Percentiles rank a stretch among this genome's conserved stretches.
phyloP scores from a whole-genome alignment of 2,329 filamentous ascomycete genomes.

The Colletotrichum zoysiae region DNA sequence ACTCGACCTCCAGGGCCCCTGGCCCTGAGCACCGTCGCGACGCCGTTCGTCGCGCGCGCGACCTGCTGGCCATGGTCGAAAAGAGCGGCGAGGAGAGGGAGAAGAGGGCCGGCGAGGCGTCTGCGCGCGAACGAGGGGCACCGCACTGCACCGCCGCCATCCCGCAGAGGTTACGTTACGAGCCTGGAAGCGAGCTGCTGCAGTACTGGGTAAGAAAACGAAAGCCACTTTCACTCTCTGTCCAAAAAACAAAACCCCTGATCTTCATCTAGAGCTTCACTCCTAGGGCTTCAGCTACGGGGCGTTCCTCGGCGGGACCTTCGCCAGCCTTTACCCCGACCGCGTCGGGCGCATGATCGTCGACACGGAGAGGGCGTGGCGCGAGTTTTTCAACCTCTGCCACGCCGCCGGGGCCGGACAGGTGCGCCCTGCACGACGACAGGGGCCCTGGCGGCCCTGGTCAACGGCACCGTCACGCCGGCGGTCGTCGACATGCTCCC shows the following conservation, averaged over 20 bases:
- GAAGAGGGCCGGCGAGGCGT: neutral
- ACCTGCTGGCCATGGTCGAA: constrained; percentile 59
- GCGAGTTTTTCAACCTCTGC: constrained; percentile 23
- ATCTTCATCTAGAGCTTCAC: constrained; percentile 53
- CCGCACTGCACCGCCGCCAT: neutral
- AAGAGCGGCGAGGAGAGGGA: constrained; percentile 50
- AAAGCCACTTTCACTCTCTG: no score
- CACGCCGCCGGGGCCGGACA: constrained; percentile 1
- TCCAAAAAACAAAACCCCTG: no score
- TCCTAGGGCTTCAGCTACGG: constrained; percentile 64
- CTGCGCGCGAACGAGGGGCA: neutral
- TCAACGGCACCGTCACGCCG: neutral
- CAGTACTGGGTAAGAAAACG: constrained; percentile 24
- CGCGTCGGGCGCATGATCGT: constrained; percentile 57
- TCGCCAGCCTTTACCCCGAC: constrained; percentile 52
- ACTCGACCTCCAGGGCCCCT: neutral
- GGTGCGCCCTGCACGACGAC: neutral
- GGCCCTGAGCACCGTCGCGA: constrained; percentile 45
- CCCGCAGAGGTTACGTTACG: neutral
- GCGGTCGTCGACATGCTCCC: constrained; percentile 10
- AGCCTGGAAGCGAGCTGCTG: neutral
- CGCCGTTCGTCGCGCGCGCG: constrained; percentile 55
- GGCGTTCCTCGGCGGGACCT: constrained; percentile 51
- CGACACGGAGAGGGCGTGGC: constrained; percentile 21
- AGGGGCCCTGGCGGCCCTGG: neutral